These are phyloP conservation scores for Yarrowia divulgata DNA, from an alignment of 805 yeast species.

Conservation along the genomic window DNA sequence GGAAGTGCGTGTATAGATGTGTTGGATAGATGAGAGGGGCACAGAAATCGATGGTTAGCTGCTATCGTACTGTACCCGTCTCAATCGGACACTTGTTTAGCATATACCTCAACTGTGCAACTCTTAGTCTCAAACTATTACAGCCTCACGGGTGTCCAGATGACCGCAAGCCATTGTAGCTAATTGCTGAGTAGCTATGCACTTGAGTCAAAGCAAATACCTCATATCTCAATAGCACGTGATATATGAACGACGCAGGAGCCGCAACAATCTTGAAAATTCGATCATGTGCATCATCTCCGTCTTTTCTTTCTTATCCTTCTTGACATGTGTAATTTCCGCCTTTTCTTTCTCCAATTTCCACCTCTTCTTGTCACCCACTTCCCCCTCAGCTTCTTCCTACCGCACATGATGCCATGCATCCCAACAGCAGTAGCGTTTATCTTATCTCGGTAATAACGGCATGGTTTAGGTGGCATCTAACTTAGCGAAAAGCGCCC, in stretches of 20 bases:
- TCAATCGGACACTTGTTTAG: not conserved
- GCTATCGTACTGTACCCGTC: too few relatives aligned
- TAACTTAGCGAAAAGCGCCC: not conserved
- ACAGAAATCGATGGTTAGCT: too few relatives aligned
- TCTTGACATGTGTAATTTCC: not conserved
- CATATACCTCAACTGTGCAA: not conserved
- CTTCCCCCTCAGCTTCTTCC: not conserved
- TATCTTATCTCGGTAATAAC: constrained; percentile 37
- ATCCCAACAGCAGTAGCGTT: constrained; percentile 13
- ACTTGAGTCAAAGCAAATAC: not conserved
- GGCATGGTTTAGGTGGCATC: constrained; percentile 35
- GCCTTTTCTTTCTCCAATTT: not conserved
- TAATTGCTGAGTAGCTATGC: too few relatives aligned
- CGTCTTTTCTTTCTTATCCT: not conserved
- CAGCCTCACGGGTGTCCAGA: not conserved
- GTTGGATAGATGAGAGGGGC: too few relatives aligned
- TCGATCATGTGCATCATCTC: not conserved
- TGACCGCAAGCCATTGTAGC: constrained; percentile 16
- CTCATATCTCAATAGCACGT: not conserved
- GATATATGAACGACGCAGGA: not conserved
- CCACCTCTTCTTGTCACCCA: not conserved
- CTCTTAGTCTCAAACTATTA: not conserved
- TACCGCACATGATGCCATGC: constrained; percentile 16
- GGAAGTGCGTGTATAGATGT: not conserved
- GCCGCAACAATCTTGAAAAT: not conserved